Evolutionary conservation across 129 eudicot species (phyloP), one percentile per base, ranked within the genome.

Genomic region (Dittrichia graveolens): DNA sequence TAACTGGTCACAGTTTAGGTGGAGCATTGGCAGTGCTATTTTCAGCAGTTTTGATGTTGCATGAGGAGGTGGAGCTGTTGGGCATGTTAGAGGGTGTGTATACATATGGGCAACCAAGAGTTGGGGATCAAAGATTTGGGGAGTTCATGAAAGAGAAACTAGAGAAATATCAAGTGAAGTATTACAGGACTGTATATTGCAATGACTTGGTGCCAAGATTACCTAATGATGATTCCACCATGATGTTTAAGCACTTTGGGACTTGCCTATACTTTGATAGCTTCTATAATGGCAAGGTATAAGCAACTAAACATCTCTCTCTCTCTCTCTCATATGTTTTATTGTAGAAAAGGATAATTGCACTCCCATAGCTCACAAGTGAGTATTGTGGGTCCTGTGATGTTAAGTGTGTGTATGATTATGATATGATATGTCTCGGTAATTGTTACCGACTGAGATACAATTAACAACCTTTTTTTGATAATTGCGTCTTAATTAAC

Each of bases 91-190:
- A 75, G n/a, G 86, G 80, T 13, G 71, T 86, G 4, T 86, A 86
- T 56, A 86, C 91, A 2, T 86, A 69, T 69, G 88, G 91, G 42
- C 91, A 86, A 47, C 88, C 91, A 6, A 75, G 88, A n/a, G 88
- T 83, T 13, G 91, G 91, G 6, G 80, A 86, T 67, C 61, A 75
- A 4, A 42, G 56, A 15, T 83, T 83, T 57, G 86, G 84, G 3
- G 39, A 75, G 7, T 74, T 11, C 10, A 75, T 86, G 85, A 24
- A 46, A 34, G 62, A 46, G 7, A 34, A 55, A 3, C 42, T 86
- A 3, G 4, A 1, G 15, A 73, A 52, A 3, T 12, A 39, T 52
- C n/a, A 54, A 3, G 35, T 83, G 38, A 48, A 50, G 52, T 83
- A 81, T 48, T 63, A 49, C 12, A 86, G 91, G 75, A 46, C 67